A percentile compares a stretch with the other conserved stretches of the same genome.
These are phyloP conservation scores for Ophiostoma sp. DNA, from an alignment of 2,329 filamentous ascomycete genomes.

Conservation along the genomic window DNA sequence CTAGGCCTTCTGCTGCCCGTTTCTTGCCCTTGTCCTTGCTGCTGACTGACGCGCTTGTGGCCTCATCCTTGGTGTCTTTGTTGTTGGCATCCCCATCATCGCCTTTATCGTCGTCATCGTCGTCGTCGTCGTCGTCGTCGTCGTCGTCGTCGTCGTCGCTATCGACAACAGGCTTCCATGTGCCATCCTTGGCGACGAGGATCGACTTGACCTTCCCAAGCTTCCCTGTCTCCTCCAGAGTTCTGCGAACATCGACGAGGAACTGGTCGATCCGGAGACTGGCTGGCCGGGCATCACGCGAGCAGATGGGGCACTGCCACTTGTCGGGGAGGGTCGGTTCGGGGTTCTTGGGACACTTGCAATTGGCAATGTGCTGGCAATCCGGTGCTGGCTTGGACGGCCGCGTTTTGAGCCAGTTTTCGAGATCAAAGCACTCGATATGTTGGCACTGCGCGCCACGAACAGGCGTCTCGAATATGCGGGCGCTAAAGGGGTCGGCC, in stretches of 20 bases:
- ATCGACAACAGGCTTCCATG: slow-evolving; percentile 51
- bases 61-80: background rate
- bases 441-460: slow-evolving; percentile 67
- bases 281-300: slow-evolving; percentile 67
- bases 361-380: slow-evolving; percentile 37
- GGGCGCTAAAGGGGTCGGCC: slow-evolving; percentile 60
- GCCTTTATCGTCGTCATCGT: background rate
- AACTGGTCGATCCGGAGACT: slow-evolving; percentile 70
- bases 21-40: background rate
- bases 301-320: slow-evolving; percentile 86
- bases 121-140: slow-evolving; percentile 26
- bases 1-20: background rate
- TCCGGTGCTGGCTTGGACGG: slow-evolving; percentile 35
- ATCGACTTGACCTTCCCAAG: slow-evolving; percentile 53
- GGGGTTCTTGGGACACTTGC: slow-evolving; percentile 34
- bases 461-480: slow-evolving; percentile 64
- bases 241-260: slow-evolving; percentile 55
- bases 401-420: slow-evolving; percentile 70
- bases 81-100: slow-evolving; percentile 28
- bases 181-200: slow-evolving; percentile 57
- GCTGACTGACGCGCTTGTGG: background rate
- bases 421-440: slow-evolving; percentile 83
- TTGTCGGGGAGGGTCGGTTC: slow-evolving; percentile 59
- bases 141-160: slow-evolving; percentile 29
- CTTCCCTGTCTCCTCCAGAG: slow-evolving; percentile 46